Conservation (phyloP, 2,329 filamentous ascomycete species). For the Rugonectria rugulosa region DNA sequence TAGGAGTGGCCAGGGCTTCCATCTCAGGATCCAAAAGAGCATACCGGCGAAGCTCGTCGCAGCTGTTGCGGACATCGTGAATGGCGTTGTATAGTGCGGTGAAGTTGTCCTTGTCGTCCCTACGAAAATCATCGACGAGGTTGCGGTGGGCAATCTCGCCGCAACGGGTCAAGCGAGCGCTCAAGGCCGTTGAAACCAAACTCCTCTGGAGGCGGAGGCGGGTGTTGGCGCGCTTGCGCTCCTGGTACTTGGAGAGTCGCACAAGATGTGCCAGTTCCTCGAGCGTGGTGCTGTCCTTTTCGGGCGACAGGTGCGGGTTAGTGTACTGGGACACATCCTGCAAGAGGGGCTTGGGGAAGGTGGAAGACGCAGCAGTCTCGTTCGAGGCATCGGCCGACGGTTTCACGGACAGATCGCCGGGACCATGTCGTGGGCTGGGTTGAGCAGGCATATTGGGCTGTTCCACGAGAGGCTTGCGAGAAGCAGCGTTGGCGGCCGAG, state of each 20-base stretch:
- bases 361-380: slow-evolving; percentile 51
- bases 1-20: slow-evolving; percentile 60
- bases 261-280: slow-evolving; percentile 82
- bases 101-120: slow-evolving; percentile 81
- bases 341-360: slow-evolving; percentile 62
- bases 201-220: slow-evolving; percentile 77
- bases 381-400: slow-evolving; percentile 44
- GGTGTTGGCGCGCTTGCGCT: slow-evolving; percentile 78
- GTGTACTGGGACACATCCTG: slow-evolving; percentile 72
- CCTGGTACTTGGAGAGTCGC: slow-evolving; percentile 80
- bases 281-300: slow-evolving; percentile 72
- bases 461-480: slow-evolving; percentile 59
- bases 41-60: slow-evolving; percentile 74
- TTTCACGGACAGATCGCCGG: slow-evolving; percentile 38
- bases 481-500: slow-evolving; percentile 43
- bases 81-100: slow-evolving; percentile 77
- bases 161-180: slow-evolving; percentile 76
- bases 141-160: slow-evolving; percentile 78
- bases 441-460: slow-evolving; percentile 48
- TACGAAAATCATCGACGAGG: slow-evolving; percentile 79
- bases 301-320: slow-evolving; percentile 66
- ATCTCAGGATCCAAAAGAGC: slow-evolving; percentile 77
- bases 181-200: slow-evolving; percentile 77
- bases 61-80: slow-evolving; percentile 80
- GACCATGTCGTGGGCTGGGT: slow-evolving; percentile 39